Evolutionary conservation across 371 early-diverging fungal species (phyloP).

Genomic region (Mucor lusitanicus): DNA sequence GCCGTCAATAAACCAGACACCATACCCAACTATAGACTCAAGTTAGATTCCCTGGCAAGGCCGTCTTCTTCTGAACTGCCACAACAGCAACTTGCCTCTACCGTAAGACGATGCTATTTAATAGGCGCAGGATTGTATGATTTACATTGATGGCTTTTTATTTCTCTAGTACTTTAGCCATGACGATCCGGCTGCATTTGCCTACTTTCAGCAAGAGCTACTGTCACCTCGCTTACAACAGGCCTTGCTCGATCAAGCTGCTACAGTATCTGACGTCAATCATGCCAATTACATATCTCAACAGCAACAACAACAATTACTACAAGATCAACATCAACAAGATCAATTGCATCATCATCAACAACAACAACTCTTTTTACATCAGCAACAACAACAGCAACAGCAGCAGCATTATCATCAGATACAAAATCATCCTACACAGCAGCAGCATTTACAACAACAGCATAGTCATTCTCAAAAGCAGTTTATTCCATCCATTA

Average conservation of each 20-base stretch:
- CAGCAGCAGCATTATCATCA: constrained; percentile 17
- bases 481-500: constrained; percentile 38
- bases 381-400: constrained; percentile 17
- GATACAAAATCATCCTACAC: constrained; percentile 7
- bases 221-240: constrained; percentile 27
- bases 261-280: neutral
- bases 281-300: constrained; percentile 9
- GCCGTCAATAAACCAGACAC: neutral
- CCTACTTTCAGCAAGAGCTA: constrained; percentile 42
- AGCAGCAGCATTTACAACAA: constrained; percentile 19
- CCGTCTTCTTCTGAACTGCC: neutral
- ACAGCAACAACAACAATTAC: constrained; percentile 11
- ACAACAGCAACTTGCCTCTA: neutral
- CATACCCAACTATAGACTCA: constrained; percentile 10
- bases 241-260: constrained; percentile 15
- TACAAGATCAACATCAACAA: constrained; percentile 1
- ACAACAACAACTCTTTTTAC: constrained; percentile 17
- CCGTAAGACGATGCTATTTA: neutral
- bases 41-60: neutral
- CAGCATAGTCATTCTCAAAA: constrained; percentile 4
- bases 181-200: constrained; percentile 41
- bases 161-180: constrained; percentile 21
- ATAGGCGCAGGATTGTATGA: neutral
- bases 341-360: constrained; percentile 18
- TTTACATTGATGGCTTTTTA: neutral